phyloP scores from a whole-genome alignment of 2,329 filamentous ascomycete genomes.

The Botrytis hyacinthi region DNA sequence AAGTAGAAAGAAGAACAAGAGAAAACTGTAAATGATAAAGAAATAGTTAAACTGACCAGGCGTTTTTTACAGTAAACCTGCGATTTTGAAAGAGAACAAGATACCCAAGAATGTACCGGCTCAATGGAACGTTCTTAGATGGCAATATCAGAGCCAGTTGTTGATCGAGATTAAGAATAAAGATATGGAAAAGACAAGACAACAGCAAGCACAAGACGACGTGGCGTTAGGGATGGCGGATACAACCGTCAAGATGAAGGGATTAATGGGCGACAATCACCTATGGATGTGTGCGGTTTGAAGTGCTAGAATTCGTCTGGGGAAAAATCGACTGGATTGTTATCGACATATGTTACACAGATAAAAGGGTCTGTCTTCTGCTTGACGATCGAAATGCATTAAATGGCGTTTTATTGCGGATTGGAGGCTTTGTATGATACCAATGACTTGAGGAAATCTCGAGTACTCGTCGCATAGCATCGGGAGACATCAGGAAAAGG shows the following conservation, averaged over 20 bases:
- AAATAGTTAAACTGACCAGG: neutral
- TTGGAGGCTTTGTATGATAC: neutral
- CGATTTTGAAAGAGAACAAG: conserved; percentile 18
- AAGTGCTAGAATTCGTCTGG: neutral
- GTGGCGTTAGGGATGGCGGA: neutral
- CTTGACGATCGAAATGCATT: neutral
- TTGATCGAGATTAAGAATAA: conserved; percentile 15
- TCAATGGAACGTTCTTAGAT: conserved; percentile 17
- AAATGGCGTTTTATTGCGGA: neutral
- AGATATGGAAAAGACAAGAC: neutral
- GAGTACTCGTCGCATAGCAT: neutral
- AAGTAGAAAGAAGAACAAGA: too few relatives aligned
- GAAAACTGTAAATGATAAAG: neutral
- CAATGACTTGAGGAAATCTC: neutral
- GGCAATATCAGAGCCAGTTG: conserved; percentile 18
- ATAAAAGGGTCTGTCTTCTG: neutral
- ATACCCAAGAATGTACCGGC: conserved; percentile 16
- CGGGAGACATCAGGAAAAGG: neutral
- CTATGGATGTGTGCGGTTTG: conserved; percentile 14
- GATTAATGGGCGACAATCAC: neutral
- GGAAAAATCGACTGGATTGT: neutral
- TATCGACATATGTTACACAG: too few relatives aligned
- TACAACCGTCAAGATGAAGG: neutral
- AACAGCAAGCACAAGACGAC: neutral
- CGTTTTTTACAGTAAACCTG: neutral